These are phyloP conservation scores for Talaromyces sp. DNA, from an alignment of 2,329 filamentous ascomycete species.

Conservation along the genomic window DNA sequence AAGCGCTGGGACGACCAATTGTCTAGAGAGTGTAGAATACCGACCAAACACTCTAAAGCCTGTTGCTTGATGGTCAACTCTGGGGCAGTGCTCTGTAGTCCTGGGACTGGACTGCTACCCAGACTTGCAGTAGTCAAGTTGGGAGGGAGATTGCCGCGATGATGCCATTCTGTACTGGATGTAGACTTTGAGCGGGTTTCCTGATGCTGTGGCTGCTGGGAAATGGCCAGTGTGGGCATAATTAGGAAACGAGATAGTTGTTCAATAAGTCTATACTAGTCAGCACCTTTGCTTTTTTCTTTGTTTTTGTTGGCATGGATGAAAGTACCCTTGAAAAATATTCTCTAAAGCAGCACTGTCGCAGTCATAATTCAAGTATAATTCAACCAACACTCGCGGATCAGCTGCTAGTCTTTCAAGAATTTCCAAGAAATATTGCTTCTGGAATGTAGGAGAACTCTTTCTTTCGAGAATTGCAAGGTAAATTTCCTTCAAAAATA, in stretches of 20 bases:
- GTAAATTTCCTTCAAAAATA: conserved; percentile 97
- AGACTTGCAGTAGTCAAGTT: conserved; percentile 78
- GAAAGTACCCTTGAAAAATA: conserved; percentile 70
- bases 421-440: conserved; percentile 83
- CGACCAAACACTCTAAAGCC: conserved; percentile 81
- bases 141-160: conserved; percentile 78
- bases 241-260: conserved; percentile 86
- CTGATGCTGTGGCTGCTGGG: conserved; percentile 75
- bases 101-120: conserved; percentile 44
- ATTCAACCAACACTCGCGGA: conserved; percentile 83
- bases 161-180: conserved; percentile 73
- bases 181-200: conserved; percentile 65
- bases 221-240: conserved; percentile 68
- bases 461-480: conserved; percentile 83
- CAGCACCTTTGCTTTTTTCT: conserved; percentile 11
- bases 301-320: neutral
- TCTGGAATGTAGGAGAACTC: conserved; percentile 82
- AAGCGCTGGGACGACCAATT: conserved; percentile 79
- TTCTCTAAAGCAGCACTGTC: conserved; percentile 90
- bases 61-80: conserved; percentile 91
- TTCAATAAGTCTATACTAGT: conserved; percentile 66
- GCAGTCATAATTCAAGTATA: conserved; percentile 97
- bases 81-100: conserved; percentile 65
- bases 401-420: conserved; percentile 80
- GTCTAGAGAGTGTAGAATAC: conserved; percentile 82